Evolutionary conservation across 306 rosid species (phyloP).

Genomic region (Fragaria nilgerrensis): DNA sequence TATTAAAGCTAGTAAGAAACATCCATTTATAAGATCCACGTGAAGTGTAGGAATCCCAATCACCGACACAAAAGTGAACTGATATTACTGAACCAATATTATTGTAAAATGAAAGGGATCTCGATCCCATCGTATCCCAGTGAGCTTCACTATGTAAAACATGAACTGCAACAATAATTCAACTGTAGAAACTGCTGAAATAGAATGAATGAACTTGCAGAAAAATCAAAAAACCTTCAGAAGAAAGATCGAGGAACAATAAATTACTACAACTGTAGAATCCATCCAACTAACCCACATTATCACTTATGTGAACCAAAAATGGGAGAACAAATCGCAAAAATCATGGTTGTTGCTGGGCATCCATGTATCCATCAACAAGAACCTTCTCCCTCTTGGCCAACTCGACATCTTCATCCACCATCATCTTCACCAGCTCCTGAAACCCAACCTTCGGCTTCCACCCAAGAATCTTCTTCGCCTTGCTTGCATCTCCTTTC

Average conservation of each 20-base stretch:
- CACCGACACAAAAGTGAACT: conserved; percentile 11
- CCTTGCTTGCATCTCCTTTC: conserved; percentile 79
- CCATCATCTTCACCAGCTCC: conserved; percentile 95
- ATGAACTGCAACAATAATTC: conserved; percentile 4
- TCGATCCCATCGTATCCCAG: conserved; percentile 10
- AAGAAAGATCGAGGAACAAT: not conserved
- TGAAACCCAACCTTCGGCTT: conserved; percentile 87
- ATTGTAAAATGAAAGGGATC: conserved; percentile 3
- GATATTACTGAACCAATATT: not conserved
- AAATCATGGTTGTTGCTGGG: conserved; percentile 88
- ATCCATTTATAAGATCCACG: not conserved
- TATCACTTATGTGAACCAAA: conserved; percentile 13
- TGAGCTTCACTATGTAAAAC: not conserved
- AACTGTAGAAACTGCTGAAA: conserved; percentile 6
- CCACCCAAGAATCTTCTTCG: conserved; percentile 84
- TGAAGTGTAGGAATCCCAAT: not conserved
- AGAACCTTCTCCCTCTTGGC: conserved; percentile 97
- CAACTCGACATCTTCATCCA: conserved; percentile 77
- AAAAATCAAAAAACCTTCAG: conserved; percentile 6
- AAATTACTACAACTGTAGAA: conserved; percentile 31
- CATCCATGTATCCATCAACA: conserved; percentile 97
- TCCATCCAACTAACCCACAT: conserved; percentile 13
- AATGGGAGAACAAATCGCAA: not conserved
- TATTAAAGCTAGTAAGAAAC: not conserved
- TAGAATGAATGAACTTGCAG: conserved; percentile 28